These are phyloP conservation scores for Backusella sp. DNA, from an alignment of 192 early-diverging fungal species.

Conservation along the genomic window DNA sequence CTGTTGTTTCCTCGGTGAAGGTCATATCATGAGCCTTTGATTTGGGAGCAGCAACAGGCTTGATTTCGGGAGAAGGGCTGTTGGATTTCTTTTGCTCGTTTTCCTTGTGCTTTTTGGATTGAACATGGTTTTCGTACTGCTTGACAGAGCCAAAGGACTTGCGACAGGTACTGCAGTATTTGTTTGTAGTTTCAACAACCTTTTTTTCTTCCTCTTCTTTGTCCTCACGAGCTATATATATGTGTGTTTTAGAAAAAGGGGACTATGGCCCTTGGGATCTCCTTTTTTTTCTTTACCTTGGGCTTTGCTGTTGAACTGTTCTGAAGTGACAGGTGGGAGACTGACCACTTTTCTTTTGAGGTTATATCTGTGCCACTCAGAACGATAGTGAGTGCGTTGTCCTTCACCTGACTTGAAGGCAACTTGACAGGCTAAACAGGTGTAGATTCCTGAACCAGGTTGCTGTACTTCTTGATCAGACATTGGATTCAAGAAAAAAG, in stretches of 20 bases:
- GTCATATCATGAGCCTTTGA: conserved; percentile 33
- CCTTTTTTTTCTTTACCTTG: conserved; percentile 36
- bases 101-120: conserved; percentile 97
- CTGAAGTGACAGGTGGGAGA: conserved; percentile 79
- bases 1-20: conserved; percentile 50
- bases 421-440: conserved; percentile 90
- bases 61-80: neutral
- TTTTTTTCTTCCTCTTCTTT: conserved; percentile 39
- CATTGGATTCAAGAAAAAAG: neutral
- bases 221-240: conserved; percentile 49
- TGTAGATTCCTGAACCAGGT: conserved; percentile 61
- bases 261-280: neutral
- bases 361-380: conserved; percentile 99
- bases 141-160: conserved; percentile 63
- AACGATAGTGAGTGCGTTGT: conserved; percentile 91
- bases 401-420: conserved; percentile 86
- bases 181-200: conserved; percentile 28
- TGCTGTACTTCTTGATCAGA: conserved; percentile 17
- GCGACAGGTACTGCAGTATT: conserved; percentile 51
- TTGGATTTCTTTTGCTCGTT: conserved; percentile 44
- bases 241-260: neutral
- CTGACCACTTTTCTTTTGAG: conserved; percentile 95
- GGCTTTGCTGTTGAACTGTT: conserved; percentile 79
- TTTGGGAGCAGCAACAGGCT: neutral
- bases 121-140: conserved; percentile 84